These are phyloP conservation scores for Fragilariopsis cylindrus DNA, from an alignment of 108 stramenopile species.

Conservation along the genomic window DNA sequence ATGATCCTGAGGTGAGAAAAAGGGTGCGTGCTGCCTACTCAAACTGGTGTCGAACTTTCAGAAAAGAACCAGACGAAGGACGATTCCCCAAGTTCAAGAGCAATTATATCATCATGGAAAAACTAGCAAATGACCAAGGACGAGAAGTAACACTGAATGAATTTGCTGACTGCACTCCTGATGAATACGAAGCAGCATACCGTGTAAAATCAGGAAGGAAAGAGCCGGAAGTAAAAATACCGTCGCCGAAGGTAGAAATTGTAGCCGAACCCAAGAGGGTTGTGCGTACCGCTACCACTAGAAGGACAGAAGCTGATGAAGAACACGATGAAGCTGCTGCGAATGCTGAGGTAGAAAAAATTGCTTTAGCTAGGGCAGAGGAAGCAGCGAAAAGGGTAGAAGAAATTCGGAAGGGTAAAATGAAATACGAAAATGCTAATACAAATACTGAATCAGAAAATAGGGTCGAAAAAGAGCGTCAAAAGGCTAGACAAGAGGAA, in stretches of 20 bases:
- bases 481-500: constrained; percentile 9
- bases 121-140: constrained; percentile 69
- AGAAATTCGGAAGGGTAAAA: background rate
- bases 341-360: constrained; percentile 39
- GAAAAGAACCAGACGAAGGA: constrained; percentile 65
- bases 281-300: constrained; percentile 20
- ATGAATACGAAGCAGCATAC: constrained; percentile 57
- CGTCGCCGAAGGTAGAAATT: constrained; percentile 13
- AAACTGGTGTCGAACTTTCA: constrained; percentile 83
- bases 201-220: constrained; percentile 20
- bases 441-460: background rate
- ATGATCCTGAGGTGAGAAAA: constrained; percentile 17
- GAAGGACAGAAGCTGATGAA: constrained; percentile 30
- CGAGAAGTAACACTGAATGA: constrained; percentile 76
- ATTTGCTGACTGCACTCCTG: constrained; percentile 78
- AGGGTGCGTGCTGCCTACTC: constrained; percentile 77
- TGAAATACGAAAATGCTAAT: background rate
- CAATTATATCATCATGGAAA: constrained; percentile 84
- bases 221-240: constrained; percentile 26
- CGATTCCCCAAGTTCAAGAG: constrained; percentile 72
- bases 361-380: constrained; percentile 6
- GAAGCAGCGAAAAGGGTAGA: constrained; percentile 23
- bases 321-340: constrained; percentile 59
- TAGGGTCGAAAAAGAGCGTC: background rate
- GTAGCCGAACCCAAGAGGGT: constrained; percentile 8